Evolutionary conservation across 2,329 filamentous ascomycete genomes (phyloP), one percentile per base, ranked within the genome.

Genomic region (Venturia nashicola): DNA sequence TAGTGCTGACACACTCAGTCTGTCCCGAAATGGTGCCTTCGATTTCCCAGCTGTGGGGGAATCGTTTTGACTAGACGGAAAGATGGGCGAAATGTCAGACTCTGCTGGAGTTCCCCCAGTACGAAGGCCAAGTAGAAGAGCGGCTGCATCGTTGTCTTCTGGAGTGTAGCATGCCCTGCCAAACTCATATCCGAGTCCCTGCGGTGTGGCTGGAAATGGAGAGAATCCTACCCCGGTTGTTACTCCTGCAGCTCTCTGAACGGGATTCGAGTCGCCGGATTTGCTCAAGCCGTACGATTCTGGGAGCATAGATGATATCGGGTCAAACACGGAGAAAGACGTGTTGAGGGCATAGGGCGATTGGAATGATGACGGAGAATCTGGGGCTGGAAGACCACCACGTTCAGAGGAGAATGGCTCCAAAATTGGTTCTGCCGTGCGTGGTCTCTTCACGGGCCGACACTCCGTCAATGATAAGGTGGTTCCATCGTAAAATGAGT

Each of bases 261-360:
- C 20, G 5, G 59, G 43, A 44, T 44, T n/a, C 6, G 59, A 59
- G 7, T 34, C 57, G 8, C 20, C 57, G 11, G 34, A 60, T 44
- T 27, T 60, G 18, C 59, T 60, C 34, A 60, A 60, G 12, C 59
- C 59, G 11, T 60, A 60, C 14, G 39, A 42, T 27, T 60, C 59
- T 42, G 59, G 59, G 23, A 60, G 59, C 36, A 39, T n/a, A 42
- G 59, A 60, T 14, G 59, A 60, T 18, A 60, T 27, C 23, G 36
- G 59, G 9, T 60, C 59, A 14, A 43, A 12, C 12, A 5, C 59
- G 16, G 36, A 60, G n/a, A 42, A 42, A 39, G 36, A 43, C 12
- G 36, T 42, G 8, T 40, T n/a, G 34, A 27, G 14, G n/a, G 42
- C n/a, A n/a, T 23, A 9, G 9, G 39, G 27, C n/a, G 39, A 60